Evolutionary conservation across 1,139 yeast species (phyloP).

Genomic region (Zygoascus meyerae): DNA sequence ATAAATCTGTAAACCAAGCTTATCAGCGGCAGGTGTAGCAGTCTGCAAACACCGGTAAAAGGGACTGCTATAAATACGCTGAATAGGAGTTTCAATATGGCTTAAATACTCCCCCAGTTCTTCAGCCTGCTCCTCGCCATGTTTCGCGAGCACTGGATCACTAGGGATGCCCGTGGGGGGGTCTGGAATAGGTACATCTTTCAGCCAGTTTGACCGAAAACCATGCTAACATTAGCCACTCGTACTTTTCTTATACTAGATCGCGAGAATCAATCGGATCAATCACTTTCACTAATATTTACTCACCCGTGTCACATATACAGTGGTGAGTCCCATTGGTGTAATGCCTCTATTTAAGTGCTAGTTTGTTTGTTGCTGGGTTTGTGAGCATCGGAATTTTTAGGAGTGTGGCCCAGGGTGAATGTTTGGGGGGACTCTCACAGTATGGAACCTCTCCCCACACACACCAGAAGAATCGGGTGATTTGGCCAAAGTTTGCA

Average conservation of each 20-base stretch:
- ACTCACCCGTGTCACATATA: constrained; percentile 22
- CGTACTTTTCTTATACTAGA: neutral
- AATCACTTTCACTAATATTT: no score
- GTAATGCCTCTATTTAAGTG: no score
- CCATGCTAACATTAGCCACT: constrained; percentile 48
- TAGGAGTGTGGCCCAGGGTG: no score
- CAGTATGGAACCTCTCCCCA: no score
- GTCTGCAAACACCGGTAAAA: constrained; percentile 89
- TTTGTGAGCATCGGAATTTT: no score
- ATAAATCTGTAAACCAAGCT: constrained; percentile 49
- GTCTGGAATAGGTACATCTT: constrained; percentile 53
- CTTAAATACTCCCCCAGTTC: constrained; percentile 55
- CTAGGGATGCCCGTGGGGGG: constrained; percentile 79
- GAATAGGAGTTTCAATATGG: constrained; percentile 45
- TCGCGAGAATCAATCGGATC: neutral
- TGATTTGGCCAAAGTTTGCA: no score
- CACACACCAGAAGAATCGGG: no score
- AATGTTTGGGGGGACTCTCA: no score
- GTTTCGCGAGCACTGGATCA: constrained; percentile 74
- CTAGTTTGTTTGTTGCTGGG: no score
- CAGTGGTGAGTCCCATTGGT: constrained; percentile 21
- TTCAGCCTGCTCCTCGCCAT: constrained; percentile 73
- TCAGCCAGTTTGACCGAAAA: constrained; percentile 70
- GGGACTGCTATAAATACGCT: constrained; percentile 68
- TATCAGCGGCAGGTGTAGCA: constrained; percentile 57